A percentile compares a stretch with the other conserved stretches of the same genome.
phyloP scores from a whole-genome alignment of 139 green algal genomes.

The Chlorella sp. region DNA sequence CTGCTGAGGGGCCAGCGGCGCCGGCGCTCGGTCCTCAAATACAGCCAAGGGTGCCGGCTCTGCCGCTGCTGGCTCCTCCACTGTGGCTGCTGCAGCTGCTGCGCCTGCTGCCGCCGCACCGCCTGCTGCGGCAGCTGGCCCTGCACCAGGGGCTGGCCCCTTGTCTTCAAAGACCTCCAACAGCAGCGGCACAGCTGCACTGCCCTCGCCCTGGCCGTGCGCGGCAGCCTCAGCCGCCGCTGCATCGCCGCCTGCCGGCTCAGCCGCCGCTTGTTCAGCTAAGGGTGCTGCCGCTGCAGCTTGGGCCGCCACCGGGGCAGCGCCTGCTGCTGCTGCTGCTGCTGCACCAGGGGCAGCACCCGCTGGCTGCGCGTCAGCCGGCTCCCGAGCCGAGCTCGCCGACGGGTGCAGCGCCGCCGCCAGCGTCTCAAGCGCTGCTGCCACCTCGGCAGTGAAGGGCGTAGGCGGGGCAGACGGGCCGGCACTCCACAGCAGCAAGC shows the following conservation, averaged over 20 bases:
- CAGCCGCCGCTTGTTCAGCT: background rate
- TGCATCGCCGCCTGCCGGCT: background rate
- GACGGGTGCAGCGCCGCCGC: background rate
- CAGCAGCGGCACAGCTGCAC: background rate
- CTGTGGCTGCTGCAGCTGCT: background rate
- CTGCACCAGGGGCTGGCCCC: no score
- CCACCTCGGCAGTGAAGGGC: background rate
- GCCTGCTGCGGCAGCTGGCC: background rate
- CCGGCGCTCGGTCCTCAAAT: constrained; percentile 7
- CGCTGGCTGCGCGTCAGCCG: background rate
- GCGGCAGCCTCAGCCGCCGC: background rate
- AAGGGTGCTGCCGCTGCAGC: background rate
- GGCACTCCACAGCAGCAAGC: background rate
- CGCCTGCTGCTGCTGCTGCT: background rate
- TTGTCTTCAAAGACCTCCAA: constrained; percentile 36
- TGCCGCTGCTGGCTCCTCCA: background rate
- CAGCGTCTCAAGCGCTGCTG: background rate
- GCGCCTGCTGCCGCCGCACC: background rate
- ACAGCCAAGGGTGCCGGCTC: background rate
- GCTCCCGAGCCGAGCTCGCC: background rate
- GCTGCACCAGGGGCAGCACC: background rate
- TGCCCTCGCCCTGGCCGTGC: no score
- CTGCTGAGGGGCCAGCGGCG: background rate
- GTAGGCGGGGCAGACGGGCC: background rate
- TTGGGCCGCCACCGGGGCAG: background rate